These are phyloP conservation scores for Flaveria bidentis DNA, from an alignment of 129 eudicot genomes.

Conservation along the genomic window DNA sequence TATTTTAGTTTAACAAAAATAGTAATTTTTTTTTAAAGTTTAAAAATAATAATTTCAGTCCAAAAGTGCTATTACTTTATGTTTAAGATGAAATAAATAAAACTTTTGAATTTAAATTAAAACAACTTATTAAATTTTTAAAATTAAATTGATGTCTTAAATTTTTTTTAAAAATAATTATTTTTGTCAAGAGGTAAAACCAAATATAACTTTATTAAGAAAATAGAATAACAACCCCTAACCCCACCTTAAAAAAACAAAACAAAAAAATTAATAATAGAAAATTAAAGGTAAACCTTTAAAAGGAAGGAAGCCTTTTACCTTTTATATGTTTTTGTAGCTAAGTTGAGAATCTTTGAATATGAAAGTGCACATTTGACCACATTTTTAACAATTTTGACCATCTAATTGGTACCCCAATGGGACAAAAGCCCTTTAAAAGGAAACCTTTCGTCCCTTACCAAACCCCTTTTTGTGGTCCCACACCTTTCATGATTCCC, in stretches of 20 bases:
- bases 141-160: too few species aligned
- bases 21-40: too few species aligned
- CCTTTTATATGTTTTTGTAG: neutral
- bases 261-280: too few species aligned
- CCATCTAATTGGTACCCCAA: constrained; percentile 32
- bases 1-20: too few species aligned
- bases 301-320: neutral
- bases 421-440: constrained; percentile 34
- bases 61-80: too few species aligned
- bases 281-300: neutral
- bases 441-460: constrained; percentile 18
- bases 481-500: constrained; percentile 25
- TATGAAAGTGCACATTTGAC: constrained; percentile 43
- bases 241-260: too few species aligned
- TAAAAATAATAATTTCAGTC: too few species aligned
- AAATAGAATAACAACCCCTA: neutral
- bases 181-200: too few species aligned
- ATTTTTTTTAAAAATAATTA: too few species aligned
- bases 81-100: too few species aligned
- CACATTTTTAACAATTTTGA: constrained; percentile 16
- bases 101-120: too few species aligned
- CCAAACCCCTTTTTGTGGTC: constrained; percentile 27
- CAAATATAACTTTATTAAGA: neutral
- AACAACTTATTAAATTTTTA: too few species aligned
- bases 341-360: constrained; percentile 36